Evolutionary conservation across 2,329 filamentous ascomycete species (phyloP).

Genomic region (Fusarium protoensiforme): DNA sequence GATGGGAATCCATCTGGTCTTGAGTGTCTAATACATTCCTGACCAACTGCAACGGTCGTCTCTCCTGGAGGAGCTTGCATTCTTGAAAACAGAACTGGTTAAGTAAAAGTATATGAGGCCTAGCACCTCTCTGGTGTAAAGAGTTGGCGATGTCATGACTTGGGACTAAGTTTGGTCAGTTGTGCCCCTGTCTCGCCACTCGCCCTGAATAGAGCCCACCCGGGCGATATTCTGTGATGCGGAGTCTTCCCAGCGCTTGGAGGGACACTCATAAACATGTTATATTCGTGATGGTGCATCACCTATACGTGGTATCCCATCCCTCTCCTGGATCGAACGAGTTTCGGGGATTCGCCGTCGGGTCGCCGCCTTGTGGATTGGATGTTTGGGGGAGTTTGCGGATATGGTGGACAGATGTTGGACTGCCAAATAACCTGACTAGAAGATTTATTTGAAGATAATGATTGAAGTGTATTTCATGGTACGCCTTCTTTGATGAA

Average conservation of each 20-base stretch:
- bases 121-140: too few relatives aligned
- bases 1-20: not conserved
- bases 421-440: not conserved
- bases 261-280: not conserved
- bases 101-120: not conserved
- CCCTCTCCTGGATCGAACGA: not conserved
- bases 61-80: not conserved
- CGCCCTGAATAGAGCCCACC: not conserved
- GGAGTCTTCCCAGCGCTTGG: too few relatives aligned
- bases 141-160: not conserved
- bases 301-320: not conserved
- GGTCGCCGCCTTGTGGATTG: not conserved
- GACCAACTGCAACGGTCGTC: not conserved
- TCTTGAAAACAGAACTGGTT: not conserved
- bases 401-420: not conserved
- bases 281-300: not conserved
- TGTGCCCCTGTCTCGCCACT: too few relatives aligned
- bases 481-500: not conserved
- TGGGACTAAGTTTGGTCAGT: not conserved
- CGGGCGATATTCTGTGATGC: not conserved
- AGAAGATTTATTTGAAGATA: not conserved
- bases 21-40: not conserved
- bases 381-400: not conserved
- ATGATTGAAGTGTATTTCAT: not conserved
- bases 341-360: not conserved